Conservation (phyloP, 1,284 basidiomycete genomes). For the Amylostereum chailletii region DNA sequence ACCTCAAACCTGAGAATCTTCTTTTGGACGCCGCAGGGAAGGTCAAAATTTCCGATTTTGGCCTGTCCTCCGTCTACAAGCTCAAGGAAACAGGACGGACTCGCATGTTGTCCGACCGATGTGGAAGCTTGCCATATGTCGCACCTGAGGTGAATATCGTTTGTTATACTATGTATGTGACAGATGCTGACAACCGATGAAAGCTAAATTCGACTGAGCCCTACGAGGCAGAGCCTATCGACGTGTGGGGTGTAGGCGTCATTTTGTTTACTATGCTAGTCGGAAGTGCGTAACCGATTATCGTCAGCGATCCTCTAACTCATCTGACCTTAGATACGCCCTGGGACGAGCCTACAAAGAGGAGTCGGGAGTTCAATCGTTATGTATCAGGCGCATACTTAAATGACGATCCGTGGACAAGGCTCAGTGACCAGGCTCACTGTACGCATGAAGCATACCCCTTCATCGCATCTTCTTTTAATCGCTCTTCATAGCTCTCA, state of each 20-base stretch:
- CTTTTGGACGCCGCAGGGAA: slow-evolving; percentile 72
- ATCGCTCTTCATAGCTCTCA: slow-evolving; percentile 41
- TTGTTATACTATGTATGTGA: too few relatives aligned
- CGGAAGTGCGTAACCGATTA: slow-evolving; percentile 62
- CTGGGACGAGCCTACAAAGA: slow-evolving; percentile 89
- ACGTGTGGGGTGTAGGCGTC: slow-evolving; percentile 96
- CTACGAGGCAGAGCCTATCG: slow-evolving; percentile 88
- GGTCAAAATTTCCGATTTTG: slow-evolving; percentile 94
- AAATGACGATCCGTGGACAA: slow-evolving; percentile 75
- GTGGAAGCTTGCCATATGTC: slow-evolving; percentile 93
- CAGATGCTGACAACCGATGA: slow-evolving; percentile 1
- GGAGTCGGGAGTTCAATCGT: slow-evolving; percentile 72
- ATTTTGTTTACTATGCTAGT: slow-evolving; percentile 89
- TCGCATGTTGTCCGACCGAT: slow-evolving; percentile 66
- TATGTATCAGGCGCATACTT: slow-evolving; percentile 77
- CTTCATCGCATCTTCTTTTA: background rate
- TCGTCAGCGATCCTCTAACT: background rate
- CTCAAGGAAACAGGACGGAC: slow-evolving; percentile 80
- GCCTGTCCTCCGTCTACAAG: slow-evolving; percentile 86
- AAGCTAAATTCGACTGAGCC: slow-evolving; percentile 45
- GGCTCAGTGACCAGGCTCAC: slow-evolving; percentile 51
- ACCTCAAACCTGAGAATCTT: slow-evolving; percentile 95
- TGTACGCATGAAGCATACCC: slow-evolving; percentile 33
- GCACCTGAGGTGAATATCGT: slow-evolving; percentile 72
- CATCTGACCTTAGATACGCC: slow-evolving; percentile 68